Evolutionary conservation across 805 yeast species (phyloP).

Genomic region (Brettanomyces bruxellensis): DNA sequence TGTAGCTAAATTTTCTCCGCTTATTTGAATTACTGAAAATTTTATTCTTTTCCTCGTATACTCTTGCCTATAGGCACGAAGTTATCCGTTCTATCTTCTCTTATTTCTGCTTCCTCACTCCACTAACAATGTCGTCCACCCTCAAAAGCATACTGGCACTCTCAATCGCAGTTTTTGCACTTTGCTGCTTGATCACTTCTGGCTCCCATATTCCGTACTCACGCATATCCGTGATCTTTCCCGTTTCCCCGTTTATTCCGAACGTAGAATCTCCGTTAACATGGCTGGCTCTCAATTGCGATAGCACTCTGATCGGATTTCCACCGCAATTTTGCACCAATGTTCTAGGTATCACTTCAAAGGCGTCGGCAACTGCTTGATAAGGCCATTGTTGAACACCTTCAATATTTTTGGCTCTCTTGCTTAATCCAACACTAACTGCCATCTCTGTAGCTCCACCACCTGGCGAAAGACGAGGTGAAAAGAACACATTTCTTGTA

Average conservation of each 20-base stretch:
- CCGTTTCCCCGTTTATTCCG: constrained; percentile 93
- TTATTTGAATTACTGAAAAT: background rate
- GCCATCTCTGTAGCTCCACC: constrained; percentile 99
- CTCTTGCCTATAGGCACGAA: too few species aligned
- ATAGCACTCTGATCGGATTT: constrained; percentile 79
- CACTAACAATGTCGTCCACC: constrained; percentile 96
- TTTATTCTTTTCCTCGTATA: background rate
- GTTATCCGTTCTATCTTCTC: too few species aligned
- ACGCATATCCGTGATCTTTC: constrained; percentile 92
- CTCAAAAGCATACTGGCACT: constrained; percentile 90
- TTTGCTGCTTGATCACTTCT: constrained; percentile 93
- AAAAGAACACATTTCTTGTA: constrained; percentile 87
- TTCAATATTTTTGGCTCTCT: constrained; percentile 83
- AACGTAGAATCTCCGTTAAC: constrained; percentile 79
- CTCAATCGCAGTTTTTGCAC: constrained; percentile 96
- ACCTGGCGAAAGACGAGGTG: constrained; percentile 94
- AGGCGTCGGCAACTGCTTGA: constrained; percentile 97
- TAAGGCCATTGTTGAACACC: constrained; percentile 99
- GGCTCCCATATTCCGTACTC: constrained; percentile 99
- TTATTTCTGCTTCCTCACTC: constrained; percentile 48
- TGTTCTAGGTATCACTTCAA: constrained; percentile 97
- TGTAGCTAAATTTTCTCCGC: too few species aligned
- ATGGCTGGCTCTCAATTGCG: constrained; percentile 92
- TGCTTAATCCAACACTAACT: constrained; percentile 77
- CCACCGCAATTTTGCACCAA: constrained; percentile 97